Evolutionary conservation across 176 grass and related monocot genomes (phyloP).

Genomic region (Raddia guianensis): DNA sequence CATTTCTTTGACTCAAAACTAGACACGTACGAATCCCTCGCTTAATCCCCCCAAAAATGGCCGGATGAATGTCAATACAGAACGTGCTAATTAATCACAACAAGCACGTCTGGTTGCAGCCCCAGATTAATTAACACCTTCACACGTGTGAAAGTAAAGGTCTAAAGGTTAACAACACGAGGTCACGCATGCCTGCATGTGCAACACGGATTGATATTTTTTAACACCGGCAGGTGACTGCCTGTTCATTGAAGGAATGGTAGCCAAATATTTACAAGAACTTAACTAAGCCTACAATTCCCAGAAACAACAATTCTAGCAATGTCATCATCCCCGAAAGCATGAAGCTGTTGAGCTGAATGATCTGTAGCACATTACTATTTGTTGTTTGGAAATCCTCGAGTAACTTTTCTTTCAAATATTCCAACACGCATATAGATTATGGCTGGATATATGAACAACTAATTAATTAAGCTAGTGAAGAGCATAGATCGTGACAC

Average conservation of each 20-base stretch:
- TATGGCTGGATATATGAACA: background rate
- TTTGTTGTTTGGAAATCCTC: too few species aligned
- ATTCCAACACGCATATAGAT: too few species aligned
- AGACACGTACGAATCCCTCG: background rate
- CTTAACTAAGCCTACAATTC: too few species aligned
- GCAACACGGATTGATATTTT: too few species aligned
- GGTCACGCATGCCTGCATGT: background rate
- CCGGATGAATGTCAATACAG: background rate
- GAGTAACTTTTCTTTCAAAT: too few species aligned
- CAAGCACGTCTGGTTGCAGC: background rate
- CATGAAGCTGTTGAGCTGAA: too few species aligned
- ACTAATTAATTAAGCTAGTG: background rate
- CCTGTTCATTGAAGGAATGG: too few species aligned
- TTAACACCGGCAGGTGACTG: too few species aligned
- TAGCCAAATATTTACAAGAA: too few species aligned
- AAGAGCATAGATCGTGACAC: background rate
- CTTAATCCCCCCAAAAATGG: background rate
- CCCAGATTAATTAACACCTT: background rate
- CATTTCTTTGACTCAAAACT: background rate
- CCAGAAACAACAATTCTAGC: too few species aligned
- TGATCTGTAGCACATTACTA: too few species aligned
- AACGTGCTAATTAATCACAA: background rate
- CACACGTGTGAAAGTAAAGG: background rate
- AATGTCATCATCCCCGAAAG: too few species aligned
- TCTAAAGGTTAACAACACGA: background rate